Evolutionary conservation across 495 filamentous ascomycete species (phyloP).

Genomic region (Hyaloscypha variabilis): DNA sequence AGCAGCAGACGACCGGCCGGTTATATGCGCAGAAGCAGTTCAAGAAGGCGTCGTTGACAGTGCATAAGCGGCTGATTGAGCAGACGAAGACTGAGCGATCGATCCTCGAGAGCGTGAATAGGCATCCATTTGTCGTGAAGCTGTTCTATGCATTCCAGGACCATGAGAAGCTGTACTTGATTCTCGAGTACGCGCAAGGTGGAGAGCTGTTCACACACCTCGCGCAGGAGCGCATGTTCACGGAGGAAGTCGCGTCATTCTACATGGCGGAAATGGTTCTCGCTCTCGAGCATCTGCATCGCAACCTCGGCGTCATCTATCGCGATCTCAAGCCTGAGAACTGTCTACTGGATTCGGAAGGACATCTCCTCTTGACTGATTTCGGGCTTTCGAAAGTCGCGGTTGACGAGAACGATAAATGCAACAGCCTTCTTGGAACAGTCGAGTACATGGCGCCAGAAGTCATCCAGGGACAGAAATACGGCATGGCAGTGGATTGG

Average conservation of each 20-base stretch:
- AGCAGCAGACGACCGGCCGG: constrained; percentile 81
- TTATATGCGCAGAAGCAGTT: constrained; percentile 98
- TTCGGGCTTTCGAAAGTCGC: constrained; percentile 96
- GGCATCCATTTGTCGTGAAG: constrained; percentile 96
- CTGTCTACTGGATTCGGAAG: constrained; percentile 87
- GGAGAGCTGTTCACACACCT: constrained; percentile 94
- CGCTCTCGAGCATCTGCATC: constrained; percentile 89
- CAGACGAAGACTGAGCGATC: constrained; percentile 96
- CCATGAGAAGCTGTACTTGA: constrained; percentile 95
- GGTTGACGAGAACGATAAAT: constrained; percentile 75
- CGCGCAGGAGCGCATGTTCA: constrained; percentile 87
- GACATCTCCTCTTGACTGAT: constrained; percentile 93
- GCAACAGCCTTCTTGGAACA: constrained; percentile 88
- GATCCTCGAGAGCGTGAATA: constrained; percentile 92
- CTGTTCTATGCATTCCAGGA: constrained; percentile 98
- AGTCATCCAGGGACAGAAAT: constrained; percentile 80
- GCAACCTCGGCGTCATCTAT: constrained; percentile 90
- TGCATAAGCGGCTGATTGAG: constrained; percentile 91
- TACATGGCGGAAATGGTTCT: constrained; percentile 99
- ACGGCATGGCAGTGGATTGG: constrained; percentile 96
- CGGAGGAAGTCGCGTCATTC: constrained; percentile 84
- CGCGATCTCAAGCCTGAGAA: constrained; percentile 98
- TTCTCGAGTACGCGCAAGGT: constrained; percentile 97
- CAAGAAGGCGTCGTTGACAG: constrained; percentile 88
- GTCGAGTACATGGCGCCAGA: constrained; percentile 99